Evolutionary conservation across 2,329 filamentous ascomycete genomes (phyloP), one percentile per base, ranked within the genome.

Genomic region (Mycogone perniciosa): DNA sequence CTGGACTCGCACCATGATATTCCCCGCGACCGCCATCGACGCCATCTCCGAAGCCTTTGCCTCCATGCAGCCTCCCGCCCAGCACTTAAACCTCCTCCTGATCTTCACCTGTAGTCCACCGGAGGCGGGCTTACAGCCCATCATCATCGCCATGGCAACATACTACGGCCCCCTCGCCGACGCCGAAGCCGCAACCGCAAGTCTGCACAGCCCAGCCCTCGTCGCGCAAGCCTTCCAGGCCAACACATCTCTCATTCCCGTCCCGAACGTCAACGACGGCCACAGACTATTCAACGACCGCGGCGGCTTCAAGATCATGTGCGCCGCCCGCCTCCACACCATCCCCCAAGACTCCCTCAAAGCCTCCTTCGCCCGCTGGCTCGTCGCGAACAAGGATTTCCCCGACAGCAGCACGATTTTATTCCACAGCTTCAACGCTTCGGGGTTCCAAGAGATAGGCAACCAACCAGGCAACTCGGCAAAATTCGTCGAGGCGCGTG

Each of bases 1-100:
- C 33, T 71, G 67, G 68, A 54, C 53, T 0, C 60, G 67, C 1
- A 56, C 58, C 2, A 52, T 66, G 1, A 55, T 68, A 0, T 68
- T 69, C 38, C 59, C 65, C 0, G 51, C 57, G 0, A 1, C 55
- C 0, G 60, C 56, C 0, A 44, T 70, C 4, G 50, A 53, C 0
- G 31, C 52, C 1, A 66, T 60, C 1, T 52, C 59, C 1, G 26
- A 56, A 5, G 29, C 57, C 0, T 69, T 67, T 31, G 27, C 56
- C 2, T 44, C 53, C 3, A 31, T 67, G n/a, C 49, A 50, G 0
- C 54, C 51, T 0, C 55, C 59, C 10, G 38, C 57, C 0, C 51
- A 50, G 0, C 45, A 56, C 0, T 52, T 63, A 2, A 50, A 40
- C n/a, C 42, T 59, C 6, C 54, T 52, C 0, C 44, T 70, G 5